Base-by-base conservation (phyloP, 2,329 filamentous ascomycete genomes). In the Phialophora expanda region DNA sequence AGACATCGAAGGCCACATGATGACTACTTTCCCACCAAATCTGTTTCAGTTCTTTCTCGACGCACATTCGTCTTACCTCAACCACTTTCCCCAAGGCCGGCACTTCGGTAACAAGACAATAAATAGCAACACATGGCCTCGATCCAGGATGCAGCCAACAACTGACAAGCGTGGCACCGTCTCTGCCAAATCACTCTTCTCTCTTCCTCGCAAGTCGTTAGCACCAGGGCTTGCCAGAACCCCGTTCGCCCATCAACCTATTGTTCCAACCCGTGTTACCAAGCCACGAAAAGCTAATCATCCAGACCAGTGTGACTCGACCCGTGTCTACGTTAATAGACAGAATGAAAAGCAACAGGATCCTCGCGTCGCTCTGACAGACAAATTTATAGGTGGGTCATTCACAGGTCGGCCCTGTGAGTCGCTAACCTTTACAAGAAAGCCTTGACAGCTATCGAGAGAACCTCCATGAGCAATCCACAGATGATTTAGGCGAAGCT, bases 381-480 rank as follows among this genome's bases (percentile, higher is more conserved):
- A 65, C 41, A 62, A 62, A 17, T 64, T 69, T 63, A 24, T 48
- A 56, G 67, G 67, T 56, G 60, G 32, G 51, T 30, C 2, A 4
- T 34, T 28, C n/a, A 11, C 12, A 8, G 14, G 7, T 20, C 1
- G 20, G 22, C 9, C 20, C 38, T 22, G 28, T 5, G 20, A 54
- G 14, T 28, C 14, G 22, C 65, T 69, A 32, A 69, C 60, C 20
- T 4, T 11, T 8, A 20, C n/a, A 53, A 69, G 67, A 60, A 41
- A 66, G 59, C 24, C 64, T 69, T 28, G 67, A 67, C 4, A 58
- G 64, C 20, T 69, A 69, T 34, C 59, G 67, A 50, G 62, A 67
- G n/a, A 61, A 17, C 9, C 48, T 67, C 32, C 55, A 61, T 17
- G 46, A 30, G n/a, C 48, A 65, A 30, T 56, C 51, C 7, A 51